Evolutionary conservation across 2,329 filamentous ascomycete genomes (phyloP).

Genomic region (Penicillium expansum): DNA sequence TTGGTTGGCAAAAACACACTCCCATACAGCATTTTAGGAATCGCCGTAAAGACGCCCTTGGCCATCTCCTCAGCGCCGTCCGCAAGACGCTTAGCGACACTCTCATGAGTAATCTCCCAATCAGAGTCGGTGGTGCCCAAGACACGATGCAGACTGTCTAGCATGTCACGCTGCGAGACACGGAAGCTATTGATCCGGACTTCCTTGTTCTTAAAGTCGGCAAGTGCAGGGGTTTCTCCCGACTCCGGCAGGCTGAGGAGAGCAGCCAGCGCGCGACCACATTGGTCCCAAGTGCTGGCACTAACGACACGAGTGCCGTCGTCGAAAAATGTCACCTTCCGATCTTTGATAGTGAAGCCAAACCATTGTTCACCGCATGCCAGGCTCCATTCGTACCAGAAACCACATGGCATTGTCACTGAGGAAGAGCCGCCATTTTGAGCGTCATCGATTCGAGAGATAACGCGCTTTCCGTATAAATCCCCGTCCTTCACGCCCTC

Average conservation of each 20-base stretch:
- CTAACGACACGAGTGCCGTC: conserved; percentile 57
- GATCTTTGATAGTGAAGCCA: conserved; percentile 50
- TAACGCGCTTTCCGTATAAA: conserved; percentile 22
- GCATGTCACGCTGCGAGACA: conserved; percentile 62
- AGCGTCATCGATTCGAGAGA: conserved; percentile 29
- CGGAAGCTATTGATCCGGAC: conserved; percentile 56
- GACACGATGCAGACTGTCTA: conserved; percentile 57
- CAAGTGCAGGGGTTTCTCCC: conserved; percentile 38
- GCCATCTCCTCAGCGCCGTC: conserved; percentile 10
- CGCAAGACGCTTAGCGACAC: conserved; percentile 8
- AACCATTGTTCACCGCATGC: conserved; percentile 34
- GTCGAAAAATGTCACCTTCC: conserved; percentile 49
- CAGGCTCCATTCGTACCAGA: conserved; percentile 56
- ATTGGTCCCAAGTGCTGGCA: conserved; percentile 60
- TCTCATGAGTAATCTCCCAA: conserved; percentile 45
- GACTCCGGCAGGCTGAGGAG: conserved; percentile 47
- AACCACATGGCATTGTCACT: conserved; percentile 45
- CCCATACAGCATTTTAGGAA: conserved; percentile 13
- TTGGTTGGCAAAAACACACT: conserved; percentile 4
- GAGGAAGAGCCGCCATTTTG: conserved; percentile 39
- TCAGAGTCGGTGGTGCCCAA: conserved; percentile 56
- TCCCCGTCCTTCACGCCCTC: conserved; percentile 29
- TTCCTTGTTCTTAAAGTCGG: conserved; percentile 40
- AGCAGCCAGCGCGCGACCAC: conserved; percentile 51
- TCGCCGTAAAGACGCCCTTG: conserved; percentile 5